phyloP scores from a whole-genome alignment of 176 grass and related monocot species.

The Sorghum bicolor region DNA sequence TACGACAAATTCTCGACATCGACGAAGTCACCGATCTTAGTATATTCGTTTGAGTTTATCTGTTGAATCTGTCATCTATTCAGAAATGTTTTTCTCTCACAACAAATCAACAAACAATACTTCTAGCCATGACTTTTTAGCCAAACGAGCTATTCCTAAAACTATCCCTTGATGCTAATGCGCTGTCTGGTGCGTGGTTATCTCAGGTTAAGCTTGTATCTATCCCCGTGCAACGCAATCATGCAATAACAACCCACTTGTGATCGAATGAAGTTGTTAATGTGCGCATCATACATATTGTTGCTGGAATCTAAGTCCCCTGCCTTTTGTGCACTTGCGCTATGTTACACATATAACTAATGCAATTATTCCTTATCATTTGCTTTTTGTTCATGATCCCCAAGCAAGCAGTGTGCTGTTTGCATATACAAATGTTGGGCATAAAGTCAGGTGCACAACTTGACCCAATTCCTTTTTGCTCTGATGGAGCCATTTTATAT shows the following conservation, averaged over 20 bases:
- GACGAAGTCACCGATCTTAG: too few relatives aligned
- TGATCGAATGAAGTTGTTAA: conserved; percentile 21
- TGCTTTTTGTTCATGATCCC: conserved; percentile 43
- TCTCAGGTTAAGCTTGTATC: conserved; percentile 22
- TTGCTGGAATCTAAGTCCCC: conserved; percentile 21
- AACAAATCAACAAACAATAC: too few relatives aligned
- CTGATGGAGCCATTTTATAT: conserved; percentile 34
- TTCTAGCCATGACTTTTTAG: too few relatives aligned
- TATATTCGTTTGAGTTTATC: too few relatives aligned
- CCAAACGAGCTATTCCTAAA: too few relatives aligned
- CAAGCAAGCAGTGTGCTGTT: too few relatives aligned
- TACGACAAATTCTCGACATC: too few relatives aligned
- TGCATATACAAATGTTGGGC: conserved; percentile 20
- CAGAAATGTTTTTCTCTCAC: too few relatives aligned
- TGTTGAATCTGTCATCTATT: too few relatives aligned
- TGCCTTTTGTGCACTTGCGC: conserved; percentile 24
- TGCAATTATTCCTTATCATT: conserved; percentile 36
- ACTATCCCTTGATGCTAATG: conserved; percentile 30
- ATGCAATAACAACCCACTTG: conserved; percentile 40
- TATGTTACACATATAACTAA: conserved; percentile 26
- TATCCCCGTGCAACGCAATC: background rate
- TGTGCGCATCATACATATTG: conserved; percentile 28
- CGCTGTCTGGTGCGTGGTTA: conserved; percentile 42
- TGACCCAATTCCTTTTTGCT: conserved; percentile 13
- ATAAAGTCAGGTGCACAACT: conserved; percentile 45